Evolutionary conservation across 2,329 filamentous ascomycete species (phyloP), one percentile per base, ranked within the genome.

Genomic region (Botrytis fragariae): DNA sequence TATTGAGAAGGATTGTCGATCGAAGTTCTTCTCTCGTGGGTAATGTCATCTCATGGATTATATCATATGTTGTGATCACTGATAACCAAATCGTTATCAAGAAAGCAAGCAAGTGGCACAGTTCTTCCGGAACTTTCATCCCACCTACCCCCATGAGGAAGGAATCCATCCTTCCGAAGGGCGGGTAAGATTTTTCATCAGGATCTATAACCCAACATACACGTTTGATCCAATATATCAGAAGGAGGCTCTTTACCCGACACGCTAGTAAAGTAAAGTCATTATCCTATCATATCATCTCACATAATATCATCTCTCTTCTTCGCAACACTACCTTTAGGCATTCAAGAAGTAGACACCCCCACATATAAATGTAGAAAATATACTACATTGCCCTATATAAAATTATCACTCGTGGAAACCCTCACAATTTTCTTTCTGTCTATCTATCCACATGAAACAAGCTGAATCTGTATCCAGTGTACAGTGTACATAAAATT

Each of bases 151-250:
- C 48, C 25, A 67, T 67, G 2, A 48, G 29, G 32, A 25, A 37
- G 45, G 37, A 57, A 68, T 54, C 6, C 48, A 68, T 68, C 64
- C 35, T 70, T 70, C 68, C 68, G 57, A 48, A 32, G 42, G 54
- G 16, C 57, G 42, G 54, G 32, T 54, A 71, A 63, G 44, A 42
- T 14, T 29, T 44, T 51, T 71, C 32, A 62, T 32, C 12, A 37
- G 16, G 32, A 67, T 62, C 12, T 48, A 29, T n/a, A 18, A 71
- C 42, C 35, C 14, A 39, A 37, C 44, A 45, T 39, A 61, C 12
- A 51, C 10, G n/a, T 14, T 12, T n/a, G 20, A 4, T 51, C n/a
- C 32, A 60, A 60, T 59, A 32, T n/a, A 29, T 62, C 25, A 42
- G 57, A 59, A 68, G n/a, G 42, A 35, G 62, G 22, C 48, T 42